Evolutionary conservation across 75 land plant species (phyloP), one percentile per base, ranked within the genome.

Genomic region (Adiantum capillusveneris): DNA sequence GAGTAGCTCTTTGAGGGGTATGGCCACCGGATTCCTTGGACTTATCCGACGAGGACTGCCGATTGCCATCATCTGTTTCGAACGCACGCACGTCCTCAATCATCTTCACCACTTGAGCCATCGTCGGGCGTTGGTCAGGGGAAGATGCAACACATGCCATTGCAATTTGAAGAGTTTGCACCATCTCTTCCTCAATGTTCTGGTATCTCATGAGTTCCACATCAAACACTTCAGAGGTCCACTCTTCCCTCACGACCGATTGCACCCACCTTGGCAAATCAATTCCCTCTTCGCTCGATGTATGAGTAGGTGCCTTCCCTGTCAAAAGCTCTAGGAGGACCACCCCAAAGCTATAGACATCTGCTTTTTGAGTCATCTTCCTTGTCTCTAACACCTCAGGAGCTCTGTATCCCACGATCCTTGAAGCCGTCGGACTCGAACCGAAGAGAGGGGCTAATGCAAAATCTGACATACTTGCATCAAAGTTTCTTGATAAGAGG

Each of bases 161-260:
- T 11, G 84, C 90, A 60, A 86, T 62, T 70, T 86, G 90, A 20
- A 86, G 77, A 87, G 83, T 80, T 22, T 78, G 80, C 22, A 86
- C 90, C 85, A 90, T 44, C 67, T 90, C 96, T 24, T 88, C 96
- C 54, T 90, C 96, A 39, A 81, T 78, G 57, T 84, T 84, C 46
- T 57, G 77, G 49, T 79, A 71, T 63, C 66, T 75, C 75, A 84
- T 73, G 29, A 90, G 73, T 62, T 90, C 93, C 29, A 75, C 63
- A 60, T 90, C 96, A 36, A 90, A 90, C 41, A 90, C 96, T 65
- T 90, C 96, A 0, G 94, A 79, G 20, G 96, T 90, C 96, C 96
- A 90, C 52, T 90, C 96, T 20, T 87, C 92, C 29, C 79, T 49
- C 9, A 87, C 92, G 0, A 84, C 82, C 5, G 87, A 83, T 63